These are phyloP conservation scores for Fusarium hainanense DNA, from an alignment of 2,329 filamentous ascomycete genomes.

Conservation along the genomic window DNA sequence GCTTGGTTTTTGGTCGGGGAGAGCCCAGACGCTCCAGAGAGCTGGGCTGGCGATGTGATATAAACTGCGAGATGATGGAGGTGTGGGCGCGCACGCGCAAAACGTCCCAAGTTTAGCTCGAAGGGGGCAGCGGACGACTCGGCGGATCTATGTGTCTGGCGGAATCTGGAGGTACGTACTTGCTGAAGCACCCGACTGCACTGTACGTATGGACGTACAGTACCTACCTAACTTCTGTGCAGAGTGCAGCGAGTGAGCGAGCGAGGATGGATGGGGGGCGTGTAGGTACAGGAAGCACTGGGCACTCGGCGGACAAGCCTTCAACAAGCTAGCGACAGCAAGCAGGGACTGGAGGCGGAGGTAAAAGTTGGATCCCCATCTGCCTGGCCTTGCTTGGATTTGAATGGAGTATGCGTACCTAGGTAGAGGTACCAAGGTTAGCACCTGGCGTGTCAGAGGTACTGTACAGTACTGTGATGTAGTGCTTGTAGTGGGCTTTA, in stretches of 20 bases:
- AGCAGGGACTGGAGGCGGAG: conserved; percentile 39
- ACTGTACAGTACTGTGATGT: conserved; percentile 14
- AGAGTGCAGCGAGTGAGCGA: conserved; percentile 11
- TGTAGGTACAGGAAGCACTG: conserved; percentile 37
- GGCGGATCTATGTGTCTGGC: conserved; percentile 39
- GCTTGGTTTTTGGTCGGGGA: conserved; percentile 39
- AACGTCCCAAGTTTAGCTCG: conserved; percentile 44
- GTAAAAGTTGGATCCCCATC: conserved; percentile 38
- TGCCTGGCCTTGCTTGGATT: conserved; percentile 13
- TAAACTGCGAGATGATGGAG: conserved; percentile 45
- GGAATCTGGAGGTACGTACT: conserved; percentile 30
- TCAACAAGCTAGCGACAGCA: conserved; percentile 39
- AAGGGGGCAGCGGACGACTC: conserved; percentile 42
- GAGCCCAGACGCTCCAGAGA: conserved; percentile 41
- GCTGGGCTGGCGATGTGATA: conserved; percentile 47
- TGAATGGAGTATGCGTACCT: conserved; percentile 26
- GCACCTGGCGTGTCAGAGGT: conserved; percentile 19
- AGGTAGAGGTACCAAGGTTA: background rate
- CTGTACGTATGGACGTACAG: conserved; percentile 7
- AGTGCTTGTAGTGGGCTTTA: conserved; percentile 30
- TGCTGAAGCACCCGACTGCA: background rate
- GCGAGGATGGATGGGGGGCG: conserved; percentile 27
- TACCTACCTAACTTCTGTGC: background rate
- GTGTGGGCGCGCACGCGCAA: conserved; percentile 45
- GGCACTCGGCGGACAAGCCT: conserved; percentile 39